These are phyloP conservation scores for Termitomyces sp. DNA, from an alignment of 768 basidiomycete species.

Conservation along the genomic window DNA sequence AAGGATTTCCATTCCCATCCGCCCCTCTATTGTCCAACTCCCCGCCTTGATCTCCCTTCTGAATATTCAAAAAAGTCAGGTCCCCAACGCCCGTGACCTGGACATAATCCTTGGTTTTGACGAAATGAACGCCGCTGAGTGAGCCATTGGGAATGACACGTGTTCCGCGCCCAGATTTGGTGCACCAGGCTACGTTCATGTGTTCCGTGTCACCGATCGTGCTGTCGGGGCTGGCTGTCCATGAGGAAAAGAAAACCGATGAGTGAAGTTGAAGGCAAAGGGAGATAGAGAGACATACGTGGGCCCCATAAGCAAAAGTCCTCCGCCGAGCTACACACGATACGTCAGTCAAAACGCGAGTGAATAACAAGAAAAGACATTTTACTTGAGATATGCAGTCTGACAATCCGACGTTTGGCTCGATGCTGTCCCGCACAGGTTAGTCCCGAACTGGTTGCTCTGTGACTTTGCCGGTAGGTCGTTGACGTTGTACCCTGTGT, in stretches of 20 bases:
- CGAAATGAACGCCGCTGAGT: conserved; percentile 65
- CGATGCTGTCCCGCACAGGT: conserved; percentile 61
- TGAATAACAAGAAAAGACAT: conserved; percentile 10
- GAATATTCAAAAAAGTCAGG: conserved; percentile 65
- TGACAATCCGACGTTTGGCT: conserved; percentile 65
- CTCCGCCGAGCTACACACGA: conserved; percentile 41
- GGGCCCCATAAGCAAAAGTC: conserved; percentile 78
- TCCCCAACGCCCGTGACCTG: conserved; percentile 65
- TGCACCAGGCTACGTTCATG: conserved; percentile 73
- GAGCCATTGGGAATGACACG: conserved; percentile 70
- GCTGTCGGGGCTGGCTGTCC: conserved; percentile 28
- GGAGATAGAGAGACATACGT: conserved; percentile 24
- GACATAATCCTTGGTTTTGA: conserved; percentile 63
- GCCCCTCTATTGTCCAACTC: conserved; percentile 76
- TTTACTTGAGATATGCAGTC: conserved; percentile 61
- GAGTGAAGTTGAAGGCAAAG: background rate
- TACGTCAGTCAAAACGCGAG: background rate
- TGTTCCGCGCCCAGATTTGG: conserved; percentile 66
- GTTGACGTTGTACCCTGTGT: conserved; percentile 42
- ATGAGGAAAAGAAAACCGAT: background rate
- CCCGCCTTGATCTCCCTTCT: conserved; percentile 52
- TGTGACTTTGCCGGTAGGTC: conserved; percentile 48
- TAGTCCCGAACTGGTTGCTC: conserved; percentile 60
- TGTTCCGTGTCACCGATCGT: conserved; percentile 69
- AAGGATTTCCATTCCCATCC: conserved; percentile 52